Base-by-base conservation (phyloP, 345 rosid genomes). In the Stellera chamaejasme region DNA sequence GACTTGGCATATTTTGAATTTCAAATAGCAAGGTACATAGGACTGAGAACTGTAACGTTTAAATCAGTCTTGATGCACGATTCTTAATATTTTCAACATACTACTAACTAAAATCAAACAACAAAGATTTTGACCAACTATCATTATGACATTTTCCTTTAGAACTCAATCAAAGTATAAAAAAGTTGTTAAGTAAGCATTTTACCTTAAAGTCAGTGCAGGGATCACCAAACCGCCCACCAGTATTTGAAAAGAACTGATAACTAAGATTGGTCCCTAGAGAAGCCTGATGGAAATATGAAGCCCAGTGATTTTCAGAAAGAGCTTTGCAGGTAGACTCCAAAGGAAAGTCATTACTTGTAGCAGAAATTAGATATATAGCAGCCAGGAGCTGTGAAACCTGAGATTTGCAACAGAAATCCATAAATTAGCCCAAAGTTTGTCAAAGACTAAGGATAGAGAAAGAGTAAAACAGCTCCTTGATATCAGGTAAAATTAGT, bases 231-330 rank as follows among this genome's bases (percentile, higher is more conserved):
- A 36, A 50, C 68, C 73, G 73, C 69, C 62, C 44, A 53, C 66
- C 70, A 66, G 66, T 53, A 64, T 76, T 81, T 43, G 79, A 70
- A 64, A 79, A 71, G 71, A 86, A 80, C 57, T 77, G 83, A 72
- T 70, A 62, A 60, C 75, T 93, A 57, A 79, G 72, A 68, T 87
- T 83, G 53, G 85, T 75, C 50, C 96, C 90, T 69, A 93, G 68
- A 47, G 99, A 89, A 71, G 96, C 94, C 78, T 93, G 99, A 77
- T 93, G 97, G 63, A 87, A 93, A 76, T 67, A 87, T 56, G 94
- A 79, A 76, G 94, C 97, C 99, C 94, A 93, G 5, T 84, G 84
- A 67, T 86, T 80, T 75, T 77, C 79, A 58, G 96, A 79, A 43
- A 84, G 79, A 56, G 47, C 77, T 52, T 80, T 77, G 75, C 74